A percentile compares a stretch with the other conserved stretches of the same genome.
These are phyloP conservation scores for Zostera marina DNA, from an alignment of 116 monocot genomes.

Conservation along the genomic window DNA sequence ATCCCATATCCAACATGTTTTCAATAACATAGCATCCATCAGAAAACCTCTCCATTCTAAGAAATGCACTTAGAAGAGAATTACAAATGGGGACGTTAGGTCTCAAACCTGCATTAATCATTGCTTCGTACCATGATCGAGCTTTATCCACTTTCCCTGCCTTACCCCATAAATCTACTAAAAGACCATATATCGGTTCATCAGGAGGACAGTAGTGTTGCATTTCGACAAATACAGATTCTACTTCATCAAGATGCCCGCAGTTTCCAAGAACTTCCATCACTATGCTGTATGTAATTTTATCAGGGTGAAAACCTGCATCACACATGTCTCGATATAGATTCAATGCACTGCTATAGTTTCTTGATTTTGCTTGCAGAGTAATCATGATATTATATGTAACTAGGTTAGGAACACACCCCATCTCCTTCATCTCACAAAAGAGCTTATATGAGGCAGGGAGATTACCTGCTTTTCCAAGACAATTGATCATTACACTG, in stretches of 20 bases:
- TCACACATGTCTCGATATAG: conserved; percentile 73
- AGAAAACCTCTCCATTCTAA: conserved; percentile 35
- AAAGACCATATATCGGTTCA: conserved; percentile 75
- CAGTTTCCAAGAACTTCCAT: conserved; percentile 83
- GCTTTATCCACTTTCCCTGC: conserved; percentile 73
- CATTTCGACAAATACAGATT: conserved; percentile 76
- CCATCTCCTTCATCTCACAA: conserved; percentile 74
- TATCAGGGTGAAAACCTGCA: conserved; percentile 87
- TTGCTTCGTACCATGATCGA: conserved; percentile 56
- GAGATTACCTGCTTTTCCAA: conserved; percentile 83
- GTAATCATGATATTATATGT: conserved; percentile 98
- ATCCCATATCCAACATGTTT: conserved; percentile 50
- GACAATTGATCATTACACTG: conserved; percentile 95
- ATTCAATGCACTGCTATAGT: conserved; percentile 52
- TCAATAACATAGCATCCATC: conserved; percentile 56
- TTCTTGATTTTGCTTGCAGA: conserved; percentile 82
- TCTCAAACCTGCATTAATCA: conserved; percentile 65
- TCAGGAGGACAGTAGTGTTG: conserved; percentile 66
- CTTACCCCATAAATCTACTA: conserved; percentile 96
- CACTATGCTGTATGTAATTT: conserved; percentile 84
- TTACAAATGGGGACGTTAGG: conserved; percentile 92
- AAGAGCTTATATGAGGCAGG: conserved; percentile 67
- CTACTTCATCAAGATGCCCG: conserved; percentile 65
- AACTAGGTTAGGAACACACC: conserved; percentile 82
- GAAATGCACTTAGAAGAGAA: conserved; percentile 81